Conservation (phyloP, 2,329 filamentous ascomycete genomes). For the Cadophora gregata region DNA sequence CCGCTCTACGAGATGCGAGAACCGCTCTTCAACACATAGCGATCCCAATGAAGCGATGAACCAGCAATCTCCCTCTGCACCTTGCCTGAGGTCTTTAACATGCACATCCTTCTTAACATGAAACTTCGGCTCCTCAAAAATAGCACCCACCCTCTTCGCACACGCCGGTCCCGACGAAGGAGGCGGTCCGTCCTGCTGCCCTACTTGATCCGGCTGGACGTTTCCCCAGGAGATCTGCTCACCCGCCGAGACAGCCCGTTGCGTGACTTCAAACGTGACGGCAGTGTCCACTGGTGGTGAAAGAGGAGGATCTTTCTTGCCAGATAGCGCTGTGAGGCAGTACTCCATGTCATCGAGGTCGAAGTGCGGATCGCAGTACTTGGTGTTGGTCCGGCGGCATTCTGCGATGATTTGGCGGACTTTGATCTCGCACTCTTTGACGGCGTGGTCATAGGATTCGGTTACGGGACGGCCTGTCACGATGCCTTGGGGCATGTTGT, state of each 20-base stretch:
- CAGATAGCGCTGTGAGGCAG: slow-evolving; percentile 44
- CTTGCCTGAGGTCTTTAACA: slow-evolving; percentile 80
- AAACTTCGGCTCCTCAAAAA: slow-evolving; percentile 79
- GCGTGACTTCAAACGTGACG: background rate
- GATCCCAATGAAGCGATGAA: slow-evolving; percentile 81
- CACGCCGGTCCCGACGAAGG: slow-evolving; percentile 33
- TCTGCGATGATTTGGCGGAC: slow-evolving; percentile 66
- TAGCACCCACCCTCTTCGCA: slow-evolving; percentile 70
- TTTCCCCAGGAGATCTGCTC: slow-evolving; percentile 20
- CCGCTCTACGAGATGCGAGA: slow-evolving; percentile 53
- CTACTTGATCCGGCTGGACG: slow-evolving; percentile 9
- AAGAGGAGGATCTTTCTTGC: slow-evolving; percentile 16
- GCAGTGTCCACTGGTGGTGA: background rate
- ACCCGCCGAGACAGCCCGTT: background rate
- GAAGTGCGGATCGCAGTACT: slow-evolving; percentile 87
- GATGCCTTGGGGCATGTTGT: slow-evolving; percentile 57
- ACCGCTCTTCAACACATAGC: slow-evolving; percentile 56
- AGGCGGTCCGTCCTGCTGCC: background rate
- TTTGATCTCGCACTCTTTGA: slow-evolving; percentile 69
- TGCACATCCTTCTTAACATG: slow-evolving; percentile 69
- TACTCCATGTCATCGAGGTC: slow-evolving; percentile 72
- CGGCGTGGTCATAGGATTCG: slow-evolving; percentile 76
- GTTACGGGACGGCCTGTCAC: slow-evolving; percentile 62
- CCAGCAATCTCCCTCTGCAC: slow-evolving; percentile 84
- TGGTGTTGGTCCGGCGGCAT: slow-evolving; percentile 80